phyloP scores from a whole-genome alignment of 1,284 basidiomycete species.

The Puccinia triticina region DNA sequence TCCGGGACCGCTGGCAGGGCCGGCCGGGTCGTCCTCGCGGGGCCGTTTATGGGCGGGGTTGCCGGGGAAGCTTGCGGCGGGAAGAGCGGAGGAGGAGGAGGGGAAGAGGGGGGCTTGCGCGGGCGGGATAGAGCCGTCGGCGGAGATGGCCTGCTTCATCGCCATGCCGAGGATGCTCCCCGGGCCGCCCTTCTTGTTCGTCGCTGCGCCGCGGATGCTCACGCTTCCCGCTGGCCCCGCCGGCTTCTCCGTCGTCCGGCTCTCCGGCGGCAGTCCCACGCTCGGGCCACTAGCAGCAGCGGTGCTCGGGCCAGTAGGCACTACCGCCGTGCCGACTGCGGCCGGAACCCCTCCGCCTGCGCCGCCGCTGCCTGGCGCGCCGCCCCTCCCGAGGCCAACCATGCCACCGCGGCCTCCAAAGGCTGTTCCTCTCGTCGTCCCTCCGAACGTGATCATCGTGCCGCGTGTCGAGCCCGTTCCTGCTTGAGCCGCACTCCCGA shows the following conservation, averaged over 20 bases:
- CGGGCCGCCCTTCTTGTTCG: slow-evolving; percentile 20
- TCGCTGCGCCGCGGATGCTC: slow-evolving; percentile 23
- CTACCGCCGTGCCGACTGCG: background rate
- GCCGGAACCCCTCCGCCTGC: background rate
- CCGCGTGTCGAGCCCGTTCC: background rate
- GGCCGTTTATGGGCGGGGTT: background rate
- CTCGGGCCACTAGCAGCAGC: background rate
- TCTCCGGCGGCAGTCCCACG: slow-evolving; percentile 9
- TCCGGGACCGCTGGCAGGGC: background rate
- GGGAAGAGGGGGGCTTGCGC: background rate
- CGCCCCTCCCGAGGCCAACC: slow-evolving; percentile 6
- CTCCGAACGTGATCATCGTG: slow-evolving; percentile 1
- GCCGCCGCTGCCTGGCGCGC: background rate
- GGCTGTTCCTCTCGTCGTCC: background rate
- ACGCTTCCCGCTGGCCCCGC: background rate
- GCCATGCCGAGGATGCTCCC: slow-evolving; percentile 27
- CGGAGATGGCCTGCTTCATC: slow-evolving; percentile 21
- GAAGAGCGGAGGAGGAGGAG: background rate
- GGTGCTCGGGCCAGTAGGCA: background rate
- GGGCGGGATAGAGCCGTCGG: background rate
- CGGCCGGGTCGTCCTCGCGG: slow-evolving; percentile 1
- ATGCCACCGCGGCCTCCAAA: background rate
- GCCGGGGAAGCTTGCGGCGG: background rate
- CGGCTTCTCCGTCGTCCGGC: slow-evolving; percentile 20
- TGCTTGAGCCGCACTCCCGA: background rate